Base-by-base conservation (phyloP, 2,329 filamentous ascomycete genomes). In the Rachicladosporium sp. region DNA sequence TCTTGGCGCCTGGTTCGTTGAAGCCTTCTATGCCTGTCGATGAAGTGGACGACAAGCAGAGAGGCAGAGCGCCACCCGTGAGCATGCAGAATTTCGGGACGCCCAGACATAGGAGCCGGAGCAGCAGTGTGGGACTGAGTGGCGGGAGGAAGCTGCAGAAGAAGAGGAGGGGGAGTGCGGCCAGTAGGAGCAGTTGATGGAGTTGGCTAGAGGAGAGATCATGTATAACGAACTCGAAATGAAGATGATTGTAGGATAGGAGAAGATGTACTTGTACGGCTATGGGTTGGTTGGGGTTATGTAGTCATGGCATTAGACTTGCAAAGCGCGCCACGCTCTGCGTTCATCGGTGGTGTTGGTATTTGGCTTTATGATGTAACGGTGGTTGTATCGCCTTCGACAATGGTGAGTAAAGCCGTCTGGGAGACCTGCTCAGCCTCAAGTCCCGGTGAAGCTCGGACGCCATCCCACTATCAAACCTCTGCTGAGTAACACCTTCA, bases 1-100 rank as follows among this genome's bases (percentile, higher is more conserved):
- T 61, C 15, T 43, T 61, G 3, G 50, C 45, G 37, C 54, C 55
- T 6, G 57, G 58, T 12, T 53, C 57, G 6, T 44, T 61, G 15
- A 44, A 48, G 10, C 43, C 43, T 8, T 31, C 46, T 3, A 6
- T 38, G 15, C 40, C 43, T 2, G 40, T 35, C 10, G 43, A 49
- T 27, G 11, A 32, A 31, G 5, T 40, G 46, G n/a, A 39, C 8
- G n/a, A 40, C 8, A 46, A 54, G 33, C 42, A 37, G 36, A 45
- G 47, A 33, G 31, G 40, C 29, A 27, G 45, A 7, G 43, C 36
- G 6, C 55, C 55, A n/a, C 55, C 54, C 2, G 37, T 56, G 15
- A 54, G 50, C 33, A 42, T 57, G 13, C 49, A 55, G n/a, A 56
- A 52, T 34, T 42, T 34, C 15, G 30, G 11, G 31, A 33, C 11